Evolutionary conservation across 345 rosid species (phyloP), one percentile per base, ranked within the genome.

Genomic region (Dipteronia dyeriana): DNA sequence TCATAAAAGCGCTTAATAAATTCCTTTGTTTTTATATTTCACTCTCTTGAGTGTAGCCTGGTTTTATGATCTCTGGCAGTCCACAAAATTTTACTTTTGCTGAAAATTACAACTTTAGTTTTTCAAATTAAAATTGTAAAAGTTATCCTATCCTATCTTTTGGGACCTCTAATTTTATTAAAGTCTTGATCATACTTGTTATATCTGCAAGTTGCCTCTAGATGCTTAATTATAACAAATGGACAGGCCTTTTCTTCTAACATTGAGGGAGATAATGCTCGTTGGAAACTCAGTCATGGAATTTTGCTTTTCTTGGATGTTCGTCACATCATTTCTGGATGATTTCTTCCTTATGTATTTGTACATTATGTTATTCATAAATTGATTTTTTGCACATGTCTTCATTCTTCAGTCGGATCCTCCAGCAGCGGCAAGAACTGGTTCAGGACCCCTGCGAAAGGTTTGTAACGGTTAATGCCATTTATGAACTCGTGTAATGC

Each of bases 381-480:
- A 51, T 62, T 79, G n/a, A 66, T 26, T 65, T 78, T 77, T 64
- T 78, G 66, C 20, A 67, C 29, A 61, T 73, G 22, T 78, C 39
- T 47, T 81, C 85, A 91, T 97, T 81, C 89, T 47, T 81, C 85
- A 93, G 98, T 81, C 89, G 88, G 86, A 90, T 79, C 81, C 93
- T 84, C 93, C 98, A 78, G 82, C 93, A 79, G 75, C 91, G 11
- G 85, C 88, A 84, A 89, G 93, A 86, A 81, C 86, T 77, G 80
- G 89, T 78, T 91, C 95, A 7, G 98, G 97, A 23, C 82, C 89
- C 74, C 91, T 97, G 53, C 84, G 97, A 74, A 95, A 95, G 98
- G 98, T 95, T 79, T 78, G 91, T 81, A 57, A 71, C 69, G 72
- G 60, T 64, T 70, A 54, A 51, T 62, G 57, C 59, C 78, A 47